Base-by-base conservation (phyloP, 2,329 filamentous ascomycete genomes). In the Botrytis pseudocinerea region DNA sequence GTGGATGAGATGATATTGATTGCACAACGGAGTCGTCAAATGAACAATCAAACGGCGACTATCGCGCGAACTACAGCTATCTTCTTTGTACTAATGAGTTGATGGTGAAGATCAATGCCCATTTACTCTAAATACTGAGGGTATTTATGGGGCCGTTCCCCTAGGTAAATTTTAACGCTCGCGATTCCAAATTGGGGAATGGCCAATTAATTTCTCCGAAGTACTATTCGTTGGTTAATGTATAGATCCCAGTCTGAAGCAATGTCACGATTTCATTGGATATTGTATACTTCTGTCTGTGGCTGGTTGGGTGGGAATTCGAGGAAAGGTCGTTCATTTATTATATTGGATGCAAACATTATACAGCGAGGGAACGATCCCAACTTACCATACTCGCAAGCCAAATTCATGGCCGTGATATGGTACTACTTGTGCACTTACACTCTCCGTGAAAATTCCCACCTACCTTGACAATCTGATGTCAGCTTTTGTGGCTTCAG, bases 101-200 rank as follows among this genome's bases (percentile, higher is more conserved):
- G 51, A 54, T 54, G 51, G 28, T 32, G 20, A 38, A 51, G 22
- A 51, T 38, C 44, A 51, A 51, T 35, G 6, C 12, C 22, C 38
- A n/a, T 48, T 48, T 48, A 20, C n/a, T 22, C 4, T 44, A n/a
- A 44, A 44, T 57, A 57, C 14, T 61, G 18, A 65, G 7, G 7
- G n/a, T 51, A 51, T 51, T 66, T 66, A 66, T 51, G 63, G 63
- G 48, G 42, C 20, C 9, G 46, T 51, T 48, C 28, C 32, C 59
- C 59, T 40, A 12, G n/a, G 25, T 20, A 32, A 10, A 38, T 66
- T 66, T 66, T 66, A 66, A 66, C 44, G 63, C 63, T 48, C 44
- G 61, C 44, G 63, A 32, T 28, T 51, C 63, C 63, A 66, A n/a
- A 66, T 38, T n/a, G 25, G 63, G 32, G 32, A 38, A 48, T 48